Conservation (phyloP, 208 protist species). For the Trichomonas tenax region DNA sequence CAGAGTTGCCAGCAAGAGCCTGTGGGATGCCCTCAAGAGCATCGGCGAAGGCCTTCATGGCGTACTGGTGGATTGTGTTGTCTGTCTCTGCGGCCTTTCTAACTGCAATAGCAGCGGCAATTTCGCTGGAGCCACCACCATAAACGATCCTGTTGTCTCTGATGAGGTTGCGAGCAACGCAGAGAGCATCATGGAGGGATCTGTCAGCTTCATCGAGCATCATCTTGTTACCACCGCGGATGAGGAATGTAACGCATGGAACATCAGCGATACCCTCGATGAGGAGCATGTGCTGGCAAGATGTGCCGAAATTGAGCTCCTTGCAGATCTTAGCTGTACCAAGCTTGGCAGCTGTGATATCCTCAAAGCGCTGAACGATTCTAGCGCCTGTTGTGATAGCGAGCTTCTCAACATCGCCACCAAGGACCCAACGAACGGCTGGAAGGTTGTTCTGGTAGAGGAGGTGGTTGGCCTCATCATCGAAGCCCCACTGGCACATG, state of each 20-base stretch:
- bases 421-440: constrained; percentile 97
- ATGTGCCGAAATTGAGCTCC: constrained; percentile 55
- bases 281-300: constrained; percentile 77
- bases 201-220: constrained; percentile 99
- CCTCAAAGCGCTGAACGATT: constrained; percentile 96
- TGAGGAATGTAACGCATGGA: constrained; percentile 95
- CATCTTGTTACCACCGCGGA: constrained; percentile 98
- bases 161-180: constrained; percentile 98
- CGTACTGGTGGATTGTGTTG: constrained; percentile 83
- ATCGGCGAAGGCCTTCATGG: constrained; percentile 94
- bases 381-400: constrained; percentile 95
- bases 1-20: constrained; percentile 93
- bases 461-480: constrained; percentile 99
- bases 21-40: constrained; percentile 96
- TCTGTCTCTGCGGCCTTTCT: constrained; percentile 32
- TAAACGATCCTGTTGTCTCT: constrained; percentile 96
- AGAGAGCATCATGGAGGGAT: constrained; percentile 97
- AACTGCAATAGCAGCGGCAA: constrained; percentile 69
- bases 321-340: constrained; percentile 57
- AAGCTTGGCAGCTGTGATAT: constrained; percentile 86
- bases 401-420: constrained; percentile 97
- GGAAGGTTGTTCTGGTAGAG: constrained; percentile 91
- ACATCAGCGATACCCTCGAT: constrained; percentile 95
- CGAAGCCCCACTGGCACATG: constrained; percentile 99
- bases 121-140: constrained; percentile 96